These are phyloP conservation scores for Trametes coccinea DNA, from an alignment of 768 basidiomycete species.

Conservation along the genomic window DNA sequence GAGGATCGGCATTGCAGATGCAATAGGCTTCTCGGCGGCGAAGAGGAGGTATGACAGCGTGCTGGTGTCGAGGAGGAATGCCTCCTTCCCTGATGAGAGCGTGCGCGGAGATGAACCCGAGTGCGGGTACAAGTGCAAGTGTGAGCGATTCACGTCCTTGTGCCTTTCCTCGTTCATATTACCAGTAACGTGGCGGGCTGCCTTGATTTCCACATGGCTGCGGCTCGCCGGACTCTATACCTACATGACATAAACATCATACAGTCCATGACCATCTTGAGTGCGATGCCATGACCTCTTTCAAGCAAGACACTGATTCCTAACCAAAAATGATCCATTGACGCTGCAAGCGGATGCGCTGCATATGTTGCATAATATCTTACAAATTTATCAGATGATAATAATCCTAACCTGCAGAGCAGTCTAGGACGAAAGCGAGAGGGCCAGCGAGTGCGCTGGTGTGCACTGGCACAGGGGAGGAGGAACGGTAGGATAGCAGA, in stretches of 20 bases:
- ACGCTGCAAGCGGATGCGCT: background rate
- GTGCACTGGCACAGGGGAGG: too few relatives aligned
- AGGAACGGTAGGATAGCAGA: too few relatives aligned
- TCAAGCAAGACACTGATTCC: too few relatives aligned
- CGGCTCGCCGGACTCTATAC: constrained; percentile 7
- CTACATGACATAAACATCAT: constrained; percentile 1
- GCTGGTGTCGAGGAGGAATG: constrained; percentile 60
- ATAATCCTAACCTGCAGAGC: too few relatives aligned
- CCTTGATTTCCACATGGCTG: background rate
- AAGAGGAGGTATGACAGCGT: constrained; percentile 66
- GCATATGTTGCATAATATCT: background rate
- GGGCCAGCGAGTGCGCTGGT: too few relatives aligned
- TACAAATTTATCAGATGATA: constrained; percentile 1
- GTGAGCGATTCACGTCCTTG: background rate
- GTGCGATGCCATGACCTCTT: too few relatives aligned
- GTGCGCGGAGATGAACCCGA: background rate
- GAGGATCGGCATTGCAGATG: constrained; percentile 59
- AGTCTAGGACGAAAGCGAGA: too few relatives aligned
- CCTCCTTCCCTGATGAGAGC: constrained; percentile 1
- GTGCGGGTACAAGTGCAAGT: background rate
- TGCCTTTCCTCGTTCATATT: background rate
- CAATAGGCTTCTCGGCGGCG: constrained; percentile 52
- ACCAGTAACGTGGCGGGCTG: too few relatives aligned
- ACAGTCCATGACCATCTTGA: too few relatives aligned
- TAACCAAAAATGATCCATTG: too few relatives aligned